Percentiles rank a stretch among this genome's conserved stretches.
phyloP scores from a whole-genome alignment of 306 rosid species.

The Vicia villosa region DNA sequence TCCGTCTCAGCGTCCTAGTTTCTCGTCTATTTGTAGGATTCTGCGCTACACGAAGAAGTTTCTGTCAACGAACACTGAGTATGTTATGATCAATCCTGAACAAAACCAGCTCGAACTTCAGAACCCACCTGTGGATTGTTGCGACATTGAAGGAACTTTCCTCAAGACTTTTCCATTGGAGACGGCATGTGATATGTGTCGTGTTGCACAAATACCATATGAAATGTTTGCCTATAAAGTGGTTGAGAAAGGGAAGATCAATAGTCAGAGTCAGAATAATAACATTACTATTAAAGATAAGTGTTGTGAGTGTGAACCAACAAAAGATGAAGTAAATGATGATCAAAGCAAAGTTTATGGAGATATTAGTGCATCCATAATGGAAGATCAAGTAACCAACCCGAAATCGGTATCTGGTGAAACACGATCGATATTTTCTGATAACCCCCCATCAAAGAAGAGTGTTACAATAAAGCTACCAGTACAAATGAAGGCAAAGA shows the following conservation, averaged over 20 bases:
- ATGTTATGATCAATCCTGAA: conserved; percentile 55
- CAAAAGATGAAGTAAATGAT: conserved; percentile 41
- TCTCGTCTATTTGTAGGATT: conserved; percentile 87
- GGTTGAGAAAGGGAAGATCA: conserved; percentile 63
- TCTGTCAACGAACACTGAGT: conserved; percentile 58
- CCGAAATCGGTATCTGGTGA: conserved; percentile 48
- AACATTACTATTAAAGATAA: conserved; percentile 21
- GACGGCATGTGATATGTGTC: conserved; percentile 30
- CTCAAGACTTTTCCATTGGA: conserved; percentile 47
- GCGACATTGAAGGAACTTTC: conserved; percentile 66
- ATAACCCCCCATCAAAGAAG: conserved; percentile 54
- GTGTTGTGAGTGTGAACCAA: conserved; percentile 32
- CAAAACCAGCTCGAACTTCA: conserved; percentile 50
- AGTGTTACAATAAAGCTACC: conserved; percentile 37
- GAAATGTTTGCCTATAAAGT: conserved; percentile 81
- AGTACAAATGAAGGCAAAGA: conserved; percentile 43
- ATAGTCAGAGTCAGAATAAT: conserved; percentile 20
- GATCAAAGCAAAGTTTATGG: conserved; percentile 8
- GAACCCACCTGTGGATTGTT: conserved; percentile 63
- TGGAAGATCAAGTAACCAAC: conserved; percentile 49
- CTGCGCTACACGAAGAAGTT: conserved; percentile 76
- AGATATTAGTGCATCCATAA: conserved; percentile 30
- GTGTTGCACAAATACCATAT: conserved; percentile 69
- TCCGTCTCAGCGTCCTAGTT: conserved; percentile 68
- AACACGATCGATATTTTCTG: conserved; percentile 36